Evolutionary conservation across 768 basidiomycete species (phyloP), one percentile per base, ranked within the genome.

Genomic region (Cantharellus cinnabarinus): DNA sequence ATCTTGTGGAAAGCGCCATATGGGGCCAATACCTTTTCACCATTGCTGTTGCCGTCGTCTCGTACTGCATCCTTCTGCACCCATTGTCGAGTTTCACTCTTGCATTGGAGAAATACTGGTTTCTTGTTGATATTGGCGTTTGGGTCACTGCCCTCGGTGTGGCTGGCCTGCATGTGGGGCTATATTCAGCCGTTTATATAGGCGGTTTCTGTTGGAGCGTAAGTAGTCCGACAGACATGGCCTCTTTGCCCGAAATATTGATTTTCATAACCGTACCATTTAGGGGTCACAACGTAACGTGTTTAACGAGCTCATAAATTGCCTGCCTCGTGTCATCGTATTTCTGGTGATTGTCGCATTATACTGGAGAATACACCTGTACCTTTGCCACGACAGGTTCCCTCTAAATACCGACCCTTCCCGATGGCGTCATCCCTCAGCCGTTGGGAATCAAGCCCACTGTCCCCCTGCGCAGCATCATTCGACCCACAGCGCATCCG

Each of bases 11-110:
- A n/a, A 52, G 44, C 5, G 61, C 42, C 7, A 42, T 53, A 37
- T 61, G 61, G 61, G 14, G n/a, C 50, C 60, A 61, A 52, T 61
- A 61, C 50, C 38, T 61, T 34, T 61, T 60, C 59, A 60, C 59
- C 35, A 41, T 61, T 20, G 44, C 61, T 3, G 39, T 61, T 2
- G 61, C 61, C n/a, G 41, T 39, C 35, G 60, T 61, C 4, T 61
- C 61, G 29, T 61, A 61, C 39, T 52, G 37, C 44, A 35, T 61
- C 15, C 34, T 61, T 10, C 42, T 61, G 10, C 61, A 61, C 42
- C 61, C 61, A 5, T 20, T 61, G 10, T 51, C 61, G 37, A 7
- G 14, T 20, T 42, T 53, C 5, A 61, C 61, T 10, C 35, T 41
- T 20, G 41, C 10, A 10, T 35, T 61, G 3, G 59, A 61, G 50